Base-by-base conservation (phyloP, 352 stramenopile genomes). In the Globisporangium cederbergense region DNA sequence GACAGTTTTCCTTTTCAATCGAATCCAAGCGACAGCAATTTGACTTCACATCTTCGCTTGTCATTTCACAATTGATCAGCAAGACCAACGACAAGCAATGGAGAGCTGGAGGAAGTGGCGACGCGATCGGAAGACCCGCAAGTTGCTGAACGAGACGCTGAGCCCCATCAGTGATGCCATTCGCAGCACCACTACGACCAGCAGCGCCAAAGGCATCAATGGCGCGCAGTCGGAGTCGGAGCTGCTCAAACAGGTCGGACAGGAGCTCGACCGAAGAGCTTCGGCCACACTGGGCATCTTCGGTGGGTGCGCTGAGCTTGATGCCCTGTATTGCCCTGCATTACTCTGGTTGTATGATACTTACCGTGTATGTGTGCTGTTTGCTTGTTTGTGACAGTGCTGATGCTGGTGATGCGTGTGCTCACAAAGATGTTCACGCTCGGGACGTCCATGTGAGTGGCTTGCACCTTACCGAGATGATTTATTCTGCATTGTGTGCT, bases 161-260 rank as follows among this genome's bases (percentile, higher is more conserved):
- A 22, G 40, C 1, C 40, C 14, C 2, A 36, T 52, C 13, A 47
- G 42, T 7, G 42, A n/a, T 16, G 14, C 42, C 5, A 4, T 47
- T 9, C 42, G 43, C 43, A 22, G 43, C 5, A 40, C n/a, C 7
- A n/a, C 1, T 16, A 22, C 4, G 25, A 60, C 18, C 6, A 9
- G 13, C 16, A 32, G 34, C 32, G 16, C 46, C 9, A 40, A 13
- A 28, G 13, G 14, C 20, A 28, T 28, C 25, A 36, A 52, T 25
- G 59, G 32, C 46, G 49, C 38, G 3, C 42, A 22, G 14, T 34
- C 38, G 1, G 56, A 52, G 22, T 34, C 38, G 1, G 56, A 52
- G 22, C 45, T 58, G 45, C 62, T 68, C 18, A 45, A 59, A 36
- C 57, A 65, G 25, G 42, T 68, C 57, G 56, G 55, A 0, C 62